A percentile compares a stretch with the other conserved stretches of the same genome.
These are phyloP conservation scores for Conoideocrella luteorostrata DNA, from an alignment of 2,329 filamentous ascomycete species.

Conservation along the genomic window DNA sequence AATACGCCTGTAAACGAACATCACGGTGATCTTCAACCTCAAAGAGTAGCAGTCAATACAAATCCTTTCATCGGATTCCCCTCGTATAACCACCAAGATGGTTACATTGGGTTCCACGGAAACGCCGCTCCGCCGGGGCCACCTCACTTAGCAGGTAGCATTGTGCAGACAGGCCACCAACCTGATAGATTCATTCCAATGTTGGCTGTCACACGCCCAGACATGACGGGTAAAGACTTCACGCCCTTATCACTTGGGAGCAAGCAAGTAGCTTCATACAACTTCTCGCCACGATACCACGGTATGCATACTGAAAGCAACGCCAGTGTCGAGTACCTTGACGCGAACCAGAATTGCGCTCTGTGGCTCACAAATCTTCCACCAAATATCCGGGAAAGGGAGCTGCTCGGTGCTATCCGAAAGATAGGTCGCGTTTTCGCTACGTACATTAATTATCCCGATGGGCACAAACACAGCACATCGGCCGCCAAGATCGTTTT, in stretches of 20 bases:
- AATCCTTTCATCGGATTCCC: too few species aligned
- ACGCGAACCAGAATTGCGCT: conserved; percentile 37
- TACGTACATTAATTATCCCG: conserved; percentile 44
- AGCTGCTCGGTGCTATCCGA: conserved; percentile 39
- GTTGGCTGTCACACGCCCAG: conserved; percentile 15
- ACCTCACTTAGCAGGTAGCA: neutral
- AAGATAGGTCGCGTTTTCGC: conserved; percentile 45
- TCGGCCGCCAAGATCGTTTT: conserved; percentile 46
- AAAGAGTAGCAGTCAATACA: too few species aligned
- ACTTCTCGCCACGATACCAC: conserved; percentile 29
- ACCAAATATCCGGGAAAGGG: conserved; percentile 30
- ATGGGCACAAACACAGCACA: conserved; percentile 26
- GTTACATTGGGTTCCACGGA: too few species aligned
- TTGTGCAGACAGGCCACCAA: neutral
- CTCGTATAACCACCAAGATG: too few species aligned
- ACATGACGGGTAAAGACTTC: conserved; percentile 9
- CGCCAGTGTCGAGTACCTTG: conserved; percentile 26
- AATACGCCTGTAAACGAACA: neutral
- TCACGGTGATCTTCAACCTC: neutral
- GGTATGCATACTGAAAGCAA: conserved; percentile 30
- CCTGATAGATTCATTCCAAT: conserved; percentile 15
- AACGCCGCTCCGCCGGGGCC: neutral
- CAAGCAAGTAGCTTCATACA: conserved; percentile 3
- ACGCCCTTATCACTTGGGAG: conserved; percentile 6
- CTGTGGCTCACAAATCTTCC: conserved; percentile 49